Conservation (phyloP, 192 early-diverging fungal species). For the Backusella macrospora region DNA sequence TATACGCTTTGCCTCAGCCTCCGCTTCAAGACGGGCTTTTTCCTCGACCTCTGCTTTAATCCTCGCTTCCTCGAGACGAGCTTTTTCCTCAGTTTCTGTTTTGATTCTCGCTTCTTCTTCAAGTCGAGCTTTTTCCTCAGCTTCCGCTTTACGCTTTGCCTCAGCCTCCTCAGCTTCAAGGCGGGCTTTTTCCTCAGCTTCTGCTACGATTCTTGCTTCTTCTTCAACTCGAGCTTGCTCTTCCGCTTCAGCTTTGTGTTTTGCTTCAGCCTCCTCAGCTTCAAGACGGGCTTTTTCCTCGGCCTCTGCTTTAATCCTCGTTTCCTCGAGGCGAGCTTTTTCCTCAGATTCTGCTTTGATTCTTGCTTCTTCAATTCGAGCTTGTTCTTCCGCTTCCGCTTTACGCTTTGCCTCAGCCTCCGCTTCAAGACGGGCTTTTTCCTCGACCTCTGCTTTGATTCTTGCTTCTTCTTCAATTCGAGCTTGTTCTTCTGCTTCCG, state of each 20-base stretch:
- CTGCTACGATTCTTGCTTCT: not conserved
- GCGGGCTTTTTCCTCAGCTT: not conserved
- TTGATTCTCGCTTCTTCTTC: not conserved
- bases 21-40: not conserved
- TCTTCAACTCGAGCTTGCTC: not conserved
- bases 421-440: not conserved
- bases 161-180: not conserved
- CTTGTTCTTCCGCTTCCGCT: not conserved
- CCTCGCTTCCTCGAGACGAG: not conserved
- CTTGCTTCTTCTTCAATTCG: not conserved
- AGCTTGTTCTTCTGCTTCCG: not conserved
- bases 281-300: too few species aligned
- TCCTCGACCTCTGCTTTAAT: not conserved
- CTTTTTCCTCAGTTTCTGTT: too few species aligned
- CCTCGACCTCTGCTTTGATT: not conserved
- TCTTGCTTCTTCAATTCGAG: not conserved
- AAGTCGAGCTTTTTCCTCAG: not conserved
- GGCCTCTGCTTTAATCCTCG: too few species aligned
- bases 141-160: not conserved
- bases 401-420: not conserved
- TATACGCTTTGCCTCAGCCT: not conserved
- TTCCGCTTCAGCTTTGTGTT: not conserved
- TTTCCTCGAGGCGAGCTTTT: too few species aligned
- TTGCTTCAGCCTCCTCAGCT: too few species aligned
- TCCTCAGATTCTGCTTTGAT: too few species aligned